Conservation (phyloP, 164 flowering plant species). For the Macadamia tetraphylla region DNA sequence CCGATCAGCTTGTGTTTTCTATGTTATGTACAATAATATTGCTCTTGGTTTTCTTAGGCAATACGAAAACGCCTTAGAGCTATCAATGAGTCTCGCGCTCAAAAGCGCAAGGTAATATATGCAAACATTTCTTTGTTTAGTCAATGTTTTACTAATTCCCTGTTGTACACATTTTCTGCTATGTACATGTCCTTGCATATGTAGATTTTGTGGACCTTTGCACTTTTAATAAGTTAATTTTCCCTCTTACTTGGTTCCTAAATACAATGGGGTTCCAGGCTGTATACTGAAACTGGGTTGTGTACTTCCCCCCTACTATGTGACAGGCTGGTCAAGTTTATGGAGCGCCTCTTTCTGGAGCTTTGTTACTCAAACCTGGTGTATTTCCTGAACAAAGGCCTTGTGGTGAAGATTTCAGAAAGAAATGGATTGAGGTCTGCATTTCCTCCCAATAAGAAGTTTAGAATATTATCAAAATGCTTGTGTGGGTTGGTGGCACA, state of each 20-base stretch:
- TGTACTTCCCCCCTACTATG: conserved; percentile 11
- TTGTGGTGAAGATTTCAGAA: conserved; percentile 74
- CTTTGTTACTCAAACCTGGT: conserved; percentile 61
- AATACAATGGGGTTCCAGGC: neutral
- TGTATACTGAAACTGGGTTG: conserved; percentile 14
- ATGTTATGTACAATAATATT: neutral
- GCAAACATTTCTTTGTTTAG: conserved; percentile 2
- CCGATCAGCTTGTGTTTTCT: neutral
- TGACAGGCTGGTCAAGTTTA: conserved; percentile 97
- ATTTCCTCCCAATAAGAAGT: no score
- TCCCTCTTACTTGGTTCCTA: neutral
- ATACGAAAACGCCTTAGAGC: conserved; percentile 81
- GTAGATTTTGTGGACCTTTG: neutral
- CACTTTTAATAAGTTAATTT: neutral
- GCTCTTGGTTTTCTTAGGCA: conserved; percentile 39
- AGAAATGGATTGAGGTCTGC: conserved; percentile 94
- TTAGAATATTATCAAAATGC: no score
- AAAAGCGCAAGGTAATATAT: conserved; percentile 80
- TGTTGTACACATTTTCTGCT: neutral
- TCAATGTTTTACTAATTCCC: neutral
- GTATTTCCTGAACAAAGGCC: conserved; percentile 78
- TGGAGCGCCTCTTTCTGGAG: conserved; percentile 85
- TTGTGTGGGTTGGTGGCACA: no score
- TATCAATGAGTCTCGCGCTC: conserved; percentile 94
- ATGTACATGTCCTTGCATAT: neutral